These are phyloP conservation scores for Trichosporon sp. DNA, from an alignment of 1,284 basidiomycete species.

Conservation along the genomic window DNA sequence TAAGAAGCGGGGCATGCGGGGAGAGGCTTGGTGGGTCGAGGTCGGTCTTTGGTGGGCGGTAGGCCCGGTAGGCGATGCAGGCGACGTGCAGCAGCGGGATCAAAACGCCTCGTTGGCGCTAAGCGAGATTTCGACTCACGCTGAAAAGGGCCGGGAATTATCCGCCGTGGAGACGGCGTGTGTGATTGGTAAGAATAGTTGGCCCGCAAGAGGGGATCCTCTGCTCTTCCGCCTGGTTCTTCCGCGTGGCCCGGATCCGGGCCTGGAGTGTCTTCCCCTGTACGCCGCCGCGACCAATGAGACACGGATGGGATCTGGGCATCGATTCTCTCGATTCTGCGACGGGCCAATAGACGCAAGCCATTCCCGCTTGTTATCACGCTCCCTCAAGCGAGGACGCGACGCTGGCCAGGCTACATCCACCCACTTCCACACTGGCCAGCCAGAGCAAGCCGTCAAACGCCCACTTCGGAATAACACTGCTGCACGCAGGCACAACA, in stretches of 20 bases:
- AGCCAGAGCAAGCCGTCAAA: not conserved
- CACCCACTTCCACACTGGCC: not conserved
- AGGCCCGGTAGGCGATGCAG: not conserved
- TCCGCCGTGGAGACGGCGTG: conserved; percentile 2
- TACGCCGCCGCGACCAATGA: not conserved
- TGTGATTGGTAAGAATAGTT: conserved; percentile 13
- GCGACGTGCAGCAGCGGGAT: not conserved
- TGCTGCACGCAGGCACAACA: not conserved
- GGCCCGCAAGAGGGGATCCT: not conserved
- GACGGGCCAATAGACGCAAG: not conserved
- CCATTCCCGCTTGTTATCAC: not conserved
- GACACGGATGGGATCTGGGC: not conserved
- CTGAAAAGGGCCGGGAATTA: not conserved
- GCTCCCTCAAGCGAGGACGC: no score
- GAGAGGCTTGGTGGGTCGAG: not conserved
- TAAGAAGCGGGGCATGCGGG: conserved; percentile 22
- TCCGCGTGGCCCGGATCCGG: conserved; percentile 19
- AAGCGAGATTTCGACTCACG: conserved; percentile 12
- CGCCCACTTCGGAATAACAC: conserved; percentile 15
- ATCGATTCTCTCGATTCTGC: not conserved
- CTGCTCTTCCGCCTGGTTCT: conserved; percentile 4
- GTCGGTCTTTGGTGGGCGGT: not conserved
- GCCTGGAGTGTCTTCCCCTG: not conserved
- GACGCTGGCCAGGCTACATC: not conserved
- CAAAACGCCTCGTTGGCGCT: conserved; percentile 5